These are phyloP conservation scores for Podila epicladia DNA, from an alignment of 192 early-diverging fungal species.

Conservation along the genomic window DNA sequence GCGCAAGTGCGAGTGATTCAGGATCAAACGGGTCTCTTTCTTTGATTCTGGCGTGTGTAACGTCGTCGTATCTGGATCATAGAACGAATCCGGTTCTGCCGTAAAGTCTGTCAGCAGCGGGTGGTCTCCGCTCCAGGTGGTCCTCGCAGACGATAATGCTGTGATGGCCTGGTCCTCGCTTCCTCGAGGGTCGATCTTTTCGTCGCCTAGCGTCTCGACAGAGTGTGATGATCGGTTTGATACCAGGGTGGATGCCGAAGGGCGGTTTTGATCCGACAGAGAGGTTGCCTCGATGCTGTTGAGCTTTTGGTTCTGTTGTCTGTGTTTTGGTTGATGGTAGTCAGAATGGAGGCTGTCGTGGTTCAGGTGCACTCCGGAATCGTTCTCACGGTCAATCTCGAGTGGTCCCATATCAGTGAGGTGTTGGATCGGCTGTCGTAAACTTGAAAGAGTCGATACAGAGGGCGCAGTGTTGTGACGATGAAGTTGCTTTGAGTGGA, in stretches of 20 bases:
- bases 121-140: constrained; percentile 32
- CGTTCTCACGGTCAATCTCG: constrained; percentile 15
- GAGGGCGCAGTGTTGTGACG: constrained; percentile 1
- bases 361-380: constrained; percentile 12
- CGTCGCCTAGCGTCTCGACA: background rate
- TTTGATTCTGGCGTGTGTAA: background rate
- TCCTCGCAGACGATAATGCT: background rate
- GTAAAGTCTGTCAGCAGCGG: constrained; percentile 32
- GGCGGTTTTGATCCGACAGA: background rate
- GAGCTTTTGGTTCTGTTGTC: background rate
- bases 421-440: constrained; percentile 22
- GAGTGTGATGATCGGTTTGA: background rate
- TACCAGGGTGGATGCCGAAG: background rate
- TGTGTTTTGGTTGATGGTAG: background rate
- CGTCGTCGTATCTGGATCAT: background rate
- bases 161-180: constrained; percentile 7
- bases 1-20: background rate
- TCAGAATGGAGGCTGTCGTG: background rate
- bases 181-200: background rate
- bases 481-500: background rate
- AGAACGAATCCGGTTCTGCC: constrained; percentile 13
- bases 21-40: too few relatives aligned
- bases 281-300: background rate
- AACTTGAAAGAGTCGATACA: background rate
- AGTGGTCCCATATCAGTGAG: constrained; percentile 36